These are phyloP conservation scores for Diaporthe citrichinensis DNA, from an alignment of 2,329 filamentous ascomycete genomes.

Conservation along the genomic window DNA sequence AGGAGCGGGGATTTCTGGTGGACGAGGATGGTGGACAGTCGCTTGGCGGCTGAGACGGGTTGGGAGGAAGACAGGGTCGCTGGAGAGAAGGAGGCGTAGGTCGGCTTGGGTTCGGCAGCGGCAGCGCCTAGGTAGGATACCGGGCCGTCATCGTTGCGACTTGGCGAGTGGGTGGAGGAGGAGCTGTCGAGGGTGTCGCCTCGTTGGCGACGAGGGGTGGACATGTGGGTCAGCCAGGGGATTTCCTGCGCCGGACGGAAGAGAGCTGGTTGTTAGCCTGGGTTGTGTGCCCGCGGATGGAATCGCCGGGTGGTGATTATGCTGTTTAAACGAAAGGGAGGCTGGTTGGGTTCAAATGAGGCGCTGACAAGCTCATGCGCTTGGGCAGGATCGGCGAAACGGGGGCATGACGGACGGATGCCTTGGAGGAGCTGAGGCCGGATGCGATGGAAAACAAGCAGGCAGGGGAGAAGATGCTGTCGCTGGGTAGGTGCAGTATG, in stretches of 20 bases:
- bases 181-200: conserved; percentile 40
- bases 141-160: conserved; percentile 67
- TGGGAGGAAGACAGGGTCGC: conserved; percentile 78
- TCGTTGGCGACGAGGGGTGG: conserved; percentile 40
- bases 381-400: background rate
- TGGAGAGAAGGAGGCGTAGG: conserved; percentile 91
- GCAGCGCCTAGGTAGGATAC: conserved; percentile 69
- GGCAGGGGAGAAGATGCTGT: background rate
- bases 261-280: conserved; percentile 17
- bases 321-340: background rate
- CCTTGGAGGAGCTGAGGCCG: background rate
- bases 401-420: conserved; percentile 16
- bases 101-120: conserved; percentile 71
- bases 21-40: conserved; percentile 92
- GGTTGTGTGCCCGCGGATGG: background rate
- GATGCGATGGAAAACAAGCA: background rate
- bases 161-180: conserved; percentile 21
- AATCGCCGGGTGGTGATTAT: background rate
- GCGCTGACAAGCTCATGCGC: conserved; percentile 30
- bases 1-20: conserved; percentile 96
- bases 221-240: conserved; percentile 43
- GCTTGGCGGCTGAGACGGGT: conserved; percentile 74
- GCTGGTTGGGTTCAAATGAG: background rate
- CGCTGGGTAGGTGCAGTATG: background rate
- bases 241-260: conserved; percentile 30